phyloP scores from a whole-genome alignment of 106 monocot genomes.

The Acorus calamus region DNA sequence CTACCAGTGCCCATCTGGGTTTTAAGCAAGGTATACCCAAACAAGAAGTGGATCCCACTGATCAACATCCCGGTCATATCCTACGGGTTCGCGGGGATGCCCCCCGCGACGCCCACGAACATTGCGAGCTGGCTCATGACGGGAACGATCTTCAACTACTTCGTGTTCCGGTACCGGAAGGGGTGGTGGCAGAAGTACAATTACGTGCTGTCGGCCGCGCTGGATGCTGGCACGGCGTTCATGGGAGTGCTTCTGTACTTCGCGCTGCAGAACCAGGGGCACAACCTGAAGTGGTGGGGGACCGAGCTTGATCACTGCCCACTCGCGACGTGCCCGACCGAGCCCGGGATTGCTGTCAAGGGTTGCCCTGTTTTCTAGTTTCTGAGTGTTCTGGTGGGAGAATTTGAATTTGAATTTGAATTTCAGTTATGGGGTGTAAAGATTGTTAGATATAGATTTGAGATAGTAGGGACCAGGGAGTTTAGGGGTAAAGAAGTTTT shows the following conservation, averaged over 20 bases:
- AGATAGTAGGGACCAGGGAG: too few species aligned
- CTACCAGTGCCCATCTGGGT: slow-evolving; percentile 72
- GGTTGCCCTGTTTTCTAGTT: slow-evolving; percentile 66
- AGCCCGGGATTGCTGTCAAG: slow-evolving; percentile 50
- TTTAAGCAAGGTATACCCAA: slow-evolving; percentile 50
- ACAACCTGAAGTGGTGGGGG: slow-evolving; percentile 74
- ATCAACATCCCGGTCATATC: slow-evolving; percentile 86
- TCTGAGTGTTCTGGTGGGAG: background rate
- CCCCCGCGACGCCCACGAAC: slow-evolving; percentile 88
- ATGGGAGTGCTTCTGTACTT: slow-evolving; percentile 87
- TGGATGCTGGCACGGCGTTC: slow-evolving; percentile 87
- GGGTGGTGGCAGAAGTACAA: slow-evolving; percentile 91
- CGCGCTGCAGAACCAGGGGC: slow-evolving; percentile 49
- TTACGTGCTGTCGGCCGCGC: slow-evolving; percentile 77
- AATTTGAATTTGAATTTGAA: too few species aligned
- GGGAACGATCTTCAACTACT: slow-evolving; percentile 76
- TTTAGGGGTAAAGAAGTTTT: too few species aligned
- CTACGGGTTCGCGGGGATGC: slow-evolving; percentile 92
- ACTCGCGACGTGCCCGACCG: slow-evolving; percentile 69
- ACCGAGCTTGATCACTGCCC: slow-evolving; percentile 73
- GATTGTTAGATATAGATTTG: background rate
- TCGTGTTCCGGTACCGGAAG: slow-evolving; percentile 68
- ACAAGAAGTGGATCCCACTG: slow-evolving; percentile 85
- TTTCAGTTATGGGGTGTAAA: background rate
- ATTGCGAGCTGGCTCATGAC: slow-evolving; percentile 85